Base-by-base conservation (phyloP, 2,329 filamentous ascomycete genomes). In the Orbilia javanica region DNA sequence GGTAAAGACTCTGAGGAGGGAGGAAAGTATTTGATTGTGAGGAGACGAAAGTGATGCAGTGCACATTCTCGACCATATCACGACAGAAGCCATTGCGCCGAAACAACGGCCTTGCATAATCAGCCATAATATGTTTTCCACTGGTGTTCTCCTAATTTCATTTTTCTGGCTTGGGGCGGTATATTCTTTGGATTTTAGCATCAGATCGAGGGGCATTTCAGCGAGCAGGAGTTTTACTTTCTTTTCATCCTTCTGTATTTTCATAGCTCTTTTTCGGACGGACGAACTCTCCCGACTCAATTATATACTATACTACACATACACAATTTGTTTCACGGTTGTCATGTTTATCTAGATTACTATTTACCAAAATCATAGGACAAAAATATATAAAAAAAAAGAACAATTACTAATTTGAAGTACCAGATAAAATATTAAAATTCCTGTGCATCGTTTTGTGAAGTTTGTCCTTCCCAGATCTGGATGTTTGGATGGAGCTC, bases 211-310 rank as follows among this genome's bases (percentile, higher is more conserved):
- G 29, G 34, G 39, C 39, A 63, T 75, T 68, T 64, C 53, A 78
- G 74, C 72, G 65, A 72, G 52, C 74, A 72, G 74, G 74, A 72
- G 74, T 78, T 68, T 29, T 63, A 68, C 31, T n/a, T 53, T 71
- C 42, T 39, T 67, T 57, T 31, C 34, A 44, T 20, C 11, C 39
- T 15, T 50, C 15, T 25, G 13, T 25, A 50, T 50, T 50, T 27
- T 13, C 15, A 10, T 50, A 10, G 3, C 25, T 11, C 48, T 22
- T 11, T 34, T 22, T 39, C 39, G 2, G 15, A 44, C 7, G 42
- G 42, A 57, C 50, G 36, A 52, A 70, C n/a, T 18, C 62, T 70
- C 53, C 25, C 66, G 65, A 70, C 66, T 50, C 44, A 52, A 22
- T 10, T 34, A 44, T 55, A 44, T 11, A 48, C 13, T 48, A 65